Percentiles rank a stretch among this genome's conserved stretches.
Evolutionary conservation across 2,329 filamentous ascomycete species (phyloP).

Genomic region (Truncatella angustata): DNA sequence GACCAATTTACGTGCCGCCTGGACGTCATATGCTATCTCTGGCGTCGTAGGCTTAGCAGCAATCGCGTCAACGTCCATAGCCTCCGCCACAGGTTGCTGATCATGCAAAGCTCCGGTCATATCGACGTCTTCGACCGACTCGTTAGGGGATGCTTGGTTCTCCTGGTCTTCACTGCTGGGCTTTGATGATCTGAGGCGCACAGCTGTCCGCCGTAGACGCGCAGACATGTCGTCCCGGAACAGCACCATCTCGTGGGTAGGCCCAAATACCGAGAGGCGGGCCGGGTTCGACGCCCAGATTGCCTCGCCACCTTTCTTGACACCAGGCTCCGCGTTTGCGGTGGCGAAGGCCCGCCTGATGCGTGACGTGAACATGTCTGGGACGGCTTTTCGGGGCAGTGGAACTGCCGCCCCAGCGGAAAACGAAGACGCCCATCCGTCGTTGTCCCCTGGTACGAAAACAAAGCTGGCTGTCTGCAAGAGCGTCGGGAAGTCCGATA

Average conservation of each 20-base stretch:
- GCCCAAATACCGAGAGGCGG: slow-evolving; percentile 80
- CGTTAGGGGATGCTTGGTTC: slow-evolving; percentile 28
- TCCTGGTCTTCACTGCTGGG: slow-evolving; percentile 24
- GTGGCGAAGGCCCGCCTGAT: slow-evolving; percentile 76
- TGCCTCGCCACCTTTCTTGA: slow-evolving; percentile 62
- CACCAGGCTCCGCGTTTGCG: slow-evolving; percentile 69
- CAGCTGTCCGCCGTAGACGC: slow-evolving; percentile 72
- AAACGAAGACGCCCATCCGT: slow-evolving; percentile 93
- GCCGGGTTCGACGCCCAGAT: slow-evolving; percentile 89
- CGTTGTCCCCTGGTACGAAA: slow-evolving; percentile 94
- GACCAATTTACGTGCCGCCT: slow-evolving; percentile 72
- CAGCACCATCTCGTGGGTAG: slow-evolving; percentile 81
- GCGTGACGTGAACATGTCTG: slow-evolving; percentile 86
- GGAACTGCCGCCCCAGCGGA: slow-evolving; percentile 70
- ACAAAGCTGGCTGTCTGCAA: slow-evolving; percentile 80
- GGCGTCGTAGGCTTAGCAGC: slow-evolving; percentile 23
- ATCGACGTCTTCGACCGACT: slow-evolving; percentile 27
- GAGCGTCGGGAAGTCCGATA: slow-evolving; percentile 80
- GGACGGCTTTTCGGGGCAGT: slow-evolving; percentile 69
- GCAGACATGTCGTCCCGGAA: slow-evolving; percentile 85
- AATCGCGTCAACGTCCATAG: slow-evolving; percentile 45
- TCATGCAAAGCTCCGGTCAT: slow-evolving; percentile 29
- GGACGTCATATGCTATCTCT: slow-evolving; percentile 46
- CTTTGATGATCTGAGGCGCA: slow-evolving; percentile 60
- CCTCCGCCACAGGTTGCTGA: slow-evolving; percentile 19